Evolutionary conservation across 768 basidiomycete genomes (phyloP).

Genomic region (Lyophyllum decastes): DNA sequence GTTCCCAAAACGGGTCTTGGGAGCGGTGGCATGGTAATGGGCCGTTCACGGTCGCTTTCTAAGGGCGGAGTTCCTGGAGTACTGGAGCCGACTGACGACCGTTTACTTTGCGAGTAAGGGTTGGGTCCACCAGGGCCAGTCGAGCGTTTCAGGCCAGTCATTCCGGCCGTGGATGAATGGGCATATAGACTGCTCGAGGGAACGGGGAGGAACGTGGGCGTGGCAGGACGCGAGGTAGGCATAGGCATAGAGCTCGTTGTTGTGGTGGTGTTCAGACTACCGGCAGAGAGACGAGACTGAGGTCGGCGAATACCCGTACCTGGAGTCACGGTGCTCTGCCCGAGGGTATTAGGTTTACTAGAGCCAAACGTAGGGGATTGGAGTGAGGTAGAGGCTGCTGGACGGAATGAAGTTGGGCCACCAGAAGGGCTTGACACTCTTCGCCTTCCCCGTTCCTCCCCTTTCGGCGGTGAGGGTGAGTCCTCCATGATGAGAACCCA

Average conservation of each 20-base stretch:
- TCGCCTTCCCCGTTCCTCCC: constrained; percentile 54
- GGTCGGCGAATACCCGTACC: constrained; percentile 59
- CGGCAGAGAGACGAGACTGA: constrained; percentile 72
- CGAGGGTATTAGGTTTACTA: constrained; percentile 39
- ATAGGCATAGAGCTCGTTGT: constrained; percentile 68
- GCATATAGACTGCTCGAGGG: constrained; percentile 54
- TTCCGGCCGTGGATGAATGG: constrained; percentile 38
- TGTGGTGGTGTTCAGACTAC: constrained; percentile 48
- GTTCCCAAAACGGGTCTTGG: constrained; percentile 29
- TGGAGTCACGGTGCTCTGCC: constrained; percentile 38
- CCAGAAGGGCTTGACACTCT: constrained; percentile 63
- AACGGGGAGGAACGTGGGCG: constrained; percentile 77
- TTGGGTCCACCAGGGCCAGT: constrained; percentile 48
- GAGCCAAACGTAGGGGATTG: constrained; percentile 44
- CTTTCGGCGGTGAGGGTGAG: constrained; percentile 68
- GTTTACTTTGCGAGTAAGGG: constrained; percentile 48
- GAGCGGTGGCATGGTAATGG: constrained; percentile 34
- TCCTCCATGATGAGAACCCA: constrained; percentile 94
- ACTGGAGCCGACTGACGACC: constrained; percentile 63
- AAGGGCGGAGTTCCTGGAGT: constrained; percentile 30
- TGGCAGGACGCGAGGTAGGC: constrained; percentile 68
- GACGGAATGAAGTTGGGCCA: constrained; percentile 52
- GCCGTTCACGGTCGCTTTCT: constrained; percentile 32
- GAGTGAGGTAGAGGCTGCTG: constrained; percentile 45
- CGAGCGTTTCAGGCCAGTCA: constrained; percentile 58